Conservation (phyloP, 805 yeast genomes). For the Sungouiozyma intestinalis region DNA sequence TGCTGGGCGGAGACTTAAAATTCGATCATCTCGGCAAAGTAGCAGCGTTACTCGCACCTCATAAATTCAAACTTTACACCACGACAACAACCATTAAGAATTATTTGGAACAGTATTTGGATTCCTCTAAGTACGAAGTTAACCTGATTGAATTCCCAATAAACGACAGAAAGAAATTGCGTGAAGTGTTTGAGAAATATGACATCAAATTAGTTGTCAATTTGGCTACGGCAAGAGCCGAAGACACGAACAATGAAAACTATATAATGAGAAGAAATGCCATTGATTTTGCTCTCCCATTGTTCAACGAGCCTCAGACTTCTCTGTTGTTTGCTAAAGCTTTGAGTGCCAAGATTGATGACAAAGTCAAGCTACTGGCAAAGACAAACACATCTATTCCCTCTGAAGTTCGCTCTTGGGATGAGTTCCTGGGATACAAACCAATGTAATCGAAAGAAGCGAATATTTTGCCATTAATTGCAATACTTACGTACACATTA, state of each 20-base stretch:
- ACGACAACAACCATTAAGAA: conserved; percentile 64
- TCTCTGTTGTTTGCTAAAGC: conserved; percentile 79
- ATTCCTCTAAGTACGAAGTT: conserved; percentile 24
- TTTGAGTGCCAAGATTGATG: conserved; percentile 57
- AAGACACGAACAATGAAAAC: conserved; percentile 72
- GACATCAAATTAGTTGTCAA: conserved; percentile 84
- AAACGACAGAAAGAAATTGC: conserved; percentile 82
- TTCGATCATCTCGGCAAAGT: conserved; percentile 63
- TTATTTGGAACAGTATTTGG: conserved; percentile 47
- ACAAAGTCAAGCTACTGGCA: conserved; percentile 35
- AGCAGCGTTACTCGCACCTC: conserved; percentile 53
- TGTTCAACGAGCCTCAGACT: conserved; percentile 95
- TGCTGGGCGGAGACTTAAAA: conserved; percentile 88
- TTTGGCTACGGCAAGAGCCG: conserved; percentile 85
- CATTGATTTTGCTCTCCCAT: conserved; percentile 91
- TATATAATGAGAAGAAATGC: conserved; percentile 99
- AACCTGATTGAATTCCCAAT: conserved; percentile 82
- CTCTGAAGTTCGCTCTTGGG: conserved; percentile 86
- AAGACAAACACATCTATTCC: conserved; percentile 56
- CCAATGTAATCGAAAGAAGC: conserved; percentile 39
- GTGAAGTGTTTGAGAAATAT: conserved; percentile 85
- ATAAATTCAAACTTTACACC: conserved; percentile 70
- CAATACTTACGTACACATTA: not conserved
- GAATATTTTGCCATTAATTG: no score
- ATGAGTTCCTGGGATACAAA: conserved; percentile 91